These are phyloP conservation scores for Candolleomyces eurysporus DNA, from an alignment of 768 basidiomycete species.

Conservation along the genomic window DNA sequence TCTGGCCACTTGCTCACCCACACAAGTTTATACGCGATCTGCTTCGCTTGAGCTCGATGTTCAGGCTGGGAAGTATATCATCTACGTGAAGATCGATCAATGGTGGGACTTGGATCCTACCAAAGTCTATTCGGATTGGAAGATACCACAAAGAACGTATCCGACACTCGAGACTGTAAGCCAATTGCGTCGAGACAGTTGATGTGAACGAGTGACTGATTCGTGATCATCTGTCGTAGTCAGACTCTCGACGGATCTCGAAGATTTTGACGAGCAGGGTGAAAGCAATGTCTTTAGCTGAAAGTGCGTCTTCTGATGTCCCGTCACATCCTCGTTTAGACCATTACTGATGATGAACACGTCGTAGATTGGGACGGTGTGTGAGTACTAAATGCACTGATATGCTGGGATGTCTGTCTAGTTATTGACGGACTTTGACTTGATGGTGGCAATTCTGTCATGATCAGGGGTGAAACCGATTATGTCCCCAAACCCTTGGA, in stretches of 20 bases:
- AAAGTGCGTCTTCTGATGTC: conserved; percentile 12
- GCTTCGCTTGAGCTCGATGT: conserved; percentile 30
- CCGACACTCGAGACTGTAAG: not conserved
- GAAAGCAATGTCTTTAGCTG: not conserved
- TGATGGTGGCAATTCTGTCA: no score
- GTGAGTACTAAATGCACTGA: no score
- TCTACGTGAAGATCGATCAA: conserved; percentile 22
- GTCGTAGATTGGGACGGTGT: not conserved
- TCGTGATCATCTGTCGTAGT: not conserved
- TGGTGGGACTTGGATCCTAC: not conserved
- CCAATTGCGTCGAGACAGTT: not conserved
- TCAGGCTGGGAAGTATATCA: conserved; percentile 35
- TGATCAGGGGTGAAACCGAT: not conserved
- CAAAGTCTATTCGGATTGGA: not conserved
- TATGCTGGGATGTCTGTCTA: no score
- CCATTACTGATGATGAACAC: not conserved
- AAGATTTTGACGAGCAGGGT: not conserved
- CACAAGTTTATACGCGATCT: conserved; percentile 25
- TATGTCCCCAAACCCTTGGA: not conserved
- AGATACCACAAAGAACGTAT: not conserved
- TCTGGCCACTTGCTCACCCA: conserved; percentile 20
- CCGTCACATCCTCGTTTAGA: not conserved
- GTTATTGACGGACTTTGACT: no score
- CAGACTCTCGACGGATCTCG: not conserved
- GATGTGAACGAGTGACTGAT: not conserved